Conservation (phyloP, 1,139 yeast genomes). For the Saccharomycopsis phalli region DNA sequence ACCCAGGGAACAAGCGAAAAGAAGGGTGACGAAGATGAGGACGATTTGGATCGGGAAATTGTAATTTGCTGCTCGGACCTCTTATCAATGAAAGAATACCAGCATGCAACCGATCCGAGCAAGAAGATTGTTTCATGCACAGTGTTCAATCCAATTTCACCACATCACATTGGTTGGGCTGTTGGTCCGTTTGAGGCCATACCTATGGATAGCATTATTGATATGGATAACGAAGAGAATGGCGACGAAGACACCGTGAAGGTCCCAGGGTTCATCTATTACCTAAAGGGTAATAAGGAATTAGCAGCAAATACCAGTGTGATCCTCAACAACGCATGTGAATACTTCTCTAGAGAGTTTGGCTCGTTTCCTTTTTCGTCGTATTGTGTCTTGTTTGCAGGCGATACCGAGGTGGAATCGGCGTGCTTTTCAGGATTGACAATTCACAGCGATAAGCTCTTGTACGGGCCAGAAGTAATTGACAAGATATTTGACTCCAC, state of each 20-base stretch:
- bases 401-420: slow-evolving; percentile 42
- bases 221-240: slow-evolving; percentile 28
- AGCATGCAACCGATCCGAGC: slow-evolving; percentile 53
- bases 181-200: slow-evolving; percentile 72
- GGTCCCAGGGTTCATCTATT: slow-evolving; percentile 48
- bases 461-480: slow-evolving; percentile 70
- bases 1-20: slow-evolving; percentile 22
- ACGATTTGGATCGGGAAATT: slow-evolving; percentile 46
- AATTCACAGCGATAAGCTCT: slow-evolving; percentile 49
- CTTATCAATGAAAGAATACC: slow-evolving; percentile 40
- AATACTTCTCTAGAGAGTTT: slow-evolving; percentile 76
- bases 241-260: slow-evolving; percentile 31
- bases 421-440: slow-evolving; percentile 76
- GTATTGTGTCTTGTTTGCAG: slow-evolving; percentile 67
- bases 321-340: slow-evolving; percentile 69
- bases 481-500: slow-evolving; percentile 75
- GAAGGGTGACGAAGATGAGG: slow-evolving; percentile 32
- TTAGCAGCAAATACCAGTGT: slow-evolving; percentile 69
- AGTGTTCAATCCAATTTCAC: slow-evolving; percentile 77
- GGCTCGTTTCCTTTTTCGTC: slow-evolving; percentile 91
- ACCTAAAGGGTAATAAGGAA: slow-evolving; percentile 45
- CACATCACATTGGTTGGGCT: slow-evolving; percentile 96
- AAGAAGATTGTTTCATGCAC: slow-evolving; percentile 77
- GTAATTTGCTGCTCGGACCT: slow-evolving; percentile 74
- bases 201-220: slow-evolving; percentile 29